Percentiles rank a stretch among this genome's conserved stretches.
Evolutionary conservation across 176 grass and related monocot genomes (phyloP).

Genomic region (Chrysopogon serrulatus): DNA sequence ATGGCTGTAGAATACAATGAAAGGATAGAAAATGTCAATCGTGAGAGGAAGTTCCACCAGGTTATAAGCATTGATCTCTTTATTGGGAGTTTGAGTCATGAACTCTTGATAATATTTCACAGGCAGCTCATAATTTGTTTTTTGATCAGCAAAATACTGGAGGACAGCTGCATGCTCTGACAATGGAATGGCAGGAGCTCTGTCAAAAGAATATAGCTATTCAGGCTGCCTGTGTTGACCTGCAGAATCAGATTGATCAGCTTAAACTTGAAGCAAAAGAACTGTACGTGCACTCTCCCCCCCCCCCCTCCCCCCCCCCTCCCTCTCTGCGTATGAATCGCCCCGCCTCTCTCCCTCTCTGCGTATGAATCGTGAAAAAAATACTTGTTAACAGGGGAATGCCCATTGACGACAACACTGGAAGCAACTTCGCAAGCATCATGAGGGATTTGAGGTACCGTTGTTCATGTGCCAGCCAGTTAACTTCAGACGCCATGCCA

Average conservation of each 20-base stretch:
- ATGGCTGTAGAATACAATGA: slow-evolving; percentile 76
- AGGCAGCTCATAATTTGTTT: slow-evolving; percentile 12
- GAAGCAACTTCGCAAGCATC: slow-evolving; percentile 29
- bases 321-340: no score
- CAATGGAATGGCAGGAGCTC: slow-evolving; percentile 80
- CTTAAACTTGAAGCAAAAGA: slow-evolving; percentile 75
- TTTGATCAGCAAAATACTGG: slow-evolving; percentile 87
- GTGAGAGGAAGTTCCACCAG: slow-evolving; percentile 96
- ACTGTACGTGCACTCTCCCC: slow-evolving; percentile 23
- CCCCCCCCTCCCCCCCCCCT: not conserved
- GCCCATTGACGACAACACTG: slow-evolving; percentile 41
- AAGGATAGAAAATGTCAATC: slow-evolving; percentile 89
- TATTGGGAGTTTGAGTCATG: slow-evolving; percentile 13
- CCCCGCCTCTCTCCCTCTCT: not conserved
- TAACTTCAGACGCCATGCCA: not conserved
- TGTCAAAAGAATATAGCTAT: slow-evolving; percentile 92
- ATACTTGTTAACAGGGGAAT: slow-evolving; percentile 42
- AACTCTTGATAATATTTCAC: not conserved
- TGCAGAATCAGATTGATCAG: slow-evolving; percentile 68
- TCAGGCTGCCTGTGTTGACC: slow-evolving; percentile 70
- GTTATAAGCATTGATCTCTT: slow-evolving; percentile 19
- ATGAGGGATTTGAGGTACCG: slow-evolving; percentile 31
- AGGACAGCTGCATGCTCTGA: slow-evolving; percentile 70
- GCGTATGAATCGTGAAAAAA: not conserved
- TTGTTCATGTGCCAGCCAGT: not conserved